Evolutionary conservation across 495 filamentous ascomycete species (phyloP).

Genomic region (Xylaria flabelliformis): DNA sequence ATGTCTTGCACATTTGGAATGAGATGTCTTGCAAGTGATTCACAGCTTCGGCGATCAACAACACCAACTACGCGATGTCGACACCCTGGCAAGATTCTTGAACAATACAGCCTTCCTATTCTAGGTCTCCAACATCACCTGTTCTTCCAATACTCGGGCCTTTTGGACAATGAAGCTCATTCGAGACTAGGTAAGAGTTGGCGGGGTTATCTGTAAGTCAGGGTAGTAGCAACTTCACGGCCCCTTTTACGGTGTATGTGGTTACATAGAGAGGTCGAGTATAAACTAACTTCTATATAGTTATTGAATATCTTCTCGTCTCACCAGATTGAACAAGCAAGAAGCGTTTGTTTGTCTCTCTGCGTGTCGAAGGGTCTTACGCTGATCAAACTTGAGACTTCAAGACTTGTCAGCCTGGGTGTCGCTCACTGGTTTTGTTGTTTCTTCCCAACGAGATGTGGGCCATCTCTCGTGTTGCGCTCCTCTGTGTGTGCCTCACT

Average conservation of each 20-base stretch:
- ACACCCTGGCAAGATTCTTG: neutral
- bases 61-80: neutral
- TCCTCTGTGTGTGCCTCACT: neutral
- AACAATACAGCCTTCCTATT: constrained; percentile 13
- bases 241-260: neutral
- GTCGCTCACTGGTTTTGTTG: neutral
- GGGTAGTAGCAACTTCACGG: neutral
- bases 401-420: neutral
- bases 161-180: neutral
- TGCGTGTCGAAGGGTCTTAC: neutral
- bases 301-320: neutral
- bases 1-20: constrained; percentile 2
- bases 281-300: constrained; percentile 5
- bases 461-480: neutral
- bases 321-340: neutral
- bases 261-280: neutral
- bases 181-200: constrained; percentile 5
- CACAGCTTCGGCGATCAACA: neutral
- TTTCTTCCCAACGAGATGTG: neutral
- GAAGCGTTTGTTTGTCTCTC: neutral
- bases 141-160: neutral
- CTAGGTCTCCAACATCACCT: neutral
- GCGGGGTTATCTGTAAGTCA: neutral
- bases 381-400: neutral
- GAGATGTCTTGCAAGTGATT: neutral